Evolutionary conservation across 202 grass and related monocot species (phyloP).

Genomic region (Bolboschoenoplectus hybrid): DNA sequence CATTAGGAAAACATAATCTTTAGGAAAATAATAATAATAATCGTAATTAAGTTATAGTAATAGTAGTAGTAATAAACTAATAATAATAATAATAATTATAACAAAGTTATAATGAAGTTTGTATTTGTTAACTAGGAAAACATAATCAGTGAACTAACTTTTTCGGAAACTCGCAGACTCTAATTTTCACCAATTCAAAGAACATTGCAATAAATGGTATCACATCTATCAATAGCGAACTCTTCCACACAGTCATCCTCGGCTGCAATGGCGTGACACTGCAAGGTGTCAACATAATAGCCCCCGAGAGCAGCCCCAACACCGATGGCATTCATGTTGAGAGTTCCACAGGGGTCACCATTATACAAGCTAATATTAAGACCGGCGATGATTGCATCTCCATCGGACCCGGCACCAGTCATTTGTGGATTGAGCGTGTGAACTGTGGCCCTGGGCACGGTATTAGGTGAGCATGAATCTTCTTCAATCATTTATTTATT

Average conservation of each 20-base stretch:
- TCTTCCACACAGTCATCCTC: slow-evolving; percentile 86
- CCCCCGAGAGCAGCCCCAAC: slow-evolving; percentile 81
- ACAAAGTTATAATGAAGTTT: not conserved
- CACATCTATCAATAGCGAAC: slow-evolving; percentile 68
- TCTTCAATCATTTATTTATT: not conserved
- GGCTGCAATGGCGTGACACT: slow-evolving; percentile 57
- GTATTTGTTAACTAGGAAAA: not conserved
- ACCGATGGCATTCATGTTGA: slow-evolving; percentile 92
- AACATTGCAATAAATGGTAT: slow-evolving; percentile 58
- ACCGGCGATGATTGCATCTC: slow-evolving; percentile 95
- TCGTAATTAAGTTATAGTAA: not conserved
- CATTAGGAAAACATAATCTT: not conserved
- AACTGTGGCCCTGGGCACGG: slow-evolving; percentile 87
- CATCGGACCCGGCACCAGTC: slow-evolving; percentile 61
- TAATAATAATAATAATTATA: not conserved
- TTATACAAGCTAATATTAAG: slow-evolving; percentile 58
- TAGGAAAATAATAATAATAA: not conserved
- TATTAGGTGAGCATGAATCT: slow-evolving; percentile 59
- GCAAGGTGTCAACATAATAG: slow-evolving; percentile 55
- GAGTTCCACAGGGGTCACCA: slow-evolving; percentile 62
- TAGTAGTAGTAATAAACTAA: not conserved
- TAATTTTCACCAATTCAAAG: slow-evolving; percentile 75
- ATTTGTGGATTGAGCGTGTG: slow-evolving; percentile 89
- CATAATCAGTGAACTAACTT: not conserved
- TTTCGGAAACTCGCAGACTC: slow-evolving; percentile 47